Base-by-base conservation (phyloP, 208 protist species). In the Trypanosoma avium region DNA sequence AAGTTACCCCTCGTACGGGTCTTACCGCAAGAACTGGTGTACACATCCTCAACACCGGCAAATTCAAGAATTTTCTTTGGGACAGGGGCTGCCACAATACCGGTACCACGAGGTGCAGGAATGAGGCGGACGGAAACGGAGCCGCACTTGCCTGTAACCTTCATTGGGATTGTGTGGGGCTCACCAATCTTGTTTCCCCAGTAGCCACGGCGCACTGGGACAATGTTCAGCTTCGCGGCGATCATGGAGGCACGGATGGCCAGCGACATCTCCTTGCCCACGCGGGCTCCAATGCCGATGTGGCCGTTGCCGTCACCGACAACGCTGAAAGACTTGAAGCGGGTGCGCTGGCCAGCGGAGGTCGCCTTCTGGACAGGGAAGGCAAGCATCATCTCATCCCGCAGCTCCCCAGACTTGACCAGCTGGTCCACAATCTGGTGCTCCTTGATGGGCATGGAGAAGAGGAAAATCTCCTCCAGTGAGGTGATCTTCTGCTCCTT, bases 381-480 rank as follows among this genome's bases (percentile, higher is more conserved):
- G 73, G 99, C 98, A 81, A 98, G 98, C 91, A 99, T 98, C 61
- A 99, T 98, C 72, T 97, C 87, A 47, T 98, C 96, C 29, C 82
- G 74, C 43, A 97, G 79, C 32, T 81, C 67, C 55, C 81, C 66
- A 62, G 91, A 83, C 26, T 57, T 57, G 59, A 99, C 86, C 88
- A 99, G 99, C 55, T 92, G 67, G 68, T 99, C 98, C 62, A 99
- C 88, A 81, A 99, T 99, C 92, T 99, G 95, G 79, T 92, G 83
- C 88, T 99, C 99, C 93, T 99, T 99, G 92, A 99, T 99, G 79
- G 98, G 97, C 52, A 99, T 86, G 47, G 98, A 99, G 95, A 98
- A 98, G 40, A 98, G 81, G 84, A 99, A 99, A 82, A 99, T 99
- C 68, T 99, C 87, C 81, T 99, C 97, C 38, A 99, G 77, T 9